Base-by-base conservation (phyloP, 768 basidiomycete genomes). In the Leccinellum luteum region DNA sequence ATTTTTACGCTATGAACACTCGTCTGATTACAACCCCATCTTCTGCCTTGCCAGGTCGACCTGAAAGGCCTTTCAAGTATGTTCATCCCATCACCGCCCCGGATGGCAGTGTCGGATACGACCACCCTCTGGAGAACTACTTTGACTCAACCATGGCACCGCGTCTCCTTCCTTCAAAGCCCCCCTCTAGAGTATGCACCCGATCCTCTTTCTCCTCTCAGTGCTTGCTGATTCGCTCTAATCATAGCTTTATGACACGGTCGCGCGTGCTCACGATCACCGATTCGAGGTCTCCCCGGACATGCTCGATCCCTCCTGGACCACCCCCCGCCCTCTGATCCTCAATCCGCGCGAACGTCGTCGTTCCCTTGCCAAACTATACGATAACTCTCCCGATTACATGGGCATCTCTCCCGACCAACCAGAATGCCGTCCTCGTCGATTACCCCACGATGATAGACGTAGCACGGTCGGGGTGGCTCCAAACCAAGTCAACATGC, bases 191-290 rank as follows among this genome's bases (percentile, higher is more conserved):
- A 6, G 71, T 70, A 45, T 28, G 72, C 52, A 25, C 34, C 2
- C 41, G 3, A 43, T 43, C 17, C 28, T 14, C 2, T 2, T 34
- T 31, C 32, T 27, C 7, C 32, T 10, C 0, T 19, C 2, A 43
- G 10, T 3, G 2, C 12, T 38, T 31, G n/a, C 38, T 34, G 21
- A 6, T 58, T 7, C 17, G 3, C 54, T 21, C 32, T 54, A 12
- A 52, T 56, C 53, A 7, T 48, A 72, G 71, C 64, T 74, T 31
- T 72, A 74, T 50, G 64, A 71, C 9, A 57, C 72, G 15, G 51
- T 74, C 14, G 72, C 70, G 34, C 57, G 51, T 44, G 61, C 66
- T 3, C 63, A 70, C 27, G 72, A 73, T 62, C 44, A 58, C 32
- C 64, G 45, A 31, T 67, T 61, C 53, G 45, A 56, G 19, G 43